Evolutionary conservation across 1,284 basidiomycete species (phyloP).

Genomic region (Ceratobasidium sp.): DNA sequence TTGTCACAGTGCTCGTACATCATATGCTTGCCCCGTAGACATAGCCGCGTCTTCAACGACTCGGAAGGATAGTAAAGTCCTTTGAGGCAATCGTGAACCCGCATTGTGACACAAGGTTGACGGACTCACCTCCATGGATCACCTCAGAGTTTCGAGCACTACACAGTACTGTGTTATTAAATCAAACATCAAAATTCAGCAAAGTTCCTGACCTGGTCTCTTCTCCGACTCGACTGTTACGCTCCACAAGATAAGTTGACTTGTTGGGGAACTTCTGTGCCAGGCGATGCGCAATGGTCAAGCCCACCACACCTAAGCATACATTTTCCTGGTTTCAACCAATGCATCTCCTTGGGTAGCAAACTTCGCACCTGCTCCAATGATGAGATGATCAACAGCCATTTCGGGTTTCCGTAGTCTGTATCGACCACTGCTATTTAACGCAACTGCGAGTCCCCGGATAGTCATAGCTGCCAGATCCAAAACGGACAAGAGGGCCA

Average conservation of each 20-base stretch:
- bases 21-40: slow-evolving; percentile 86
- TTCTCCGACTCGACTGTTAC: slow-evolving; percentile 77
- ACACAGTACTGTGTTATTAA: slow-evolving; percentile 17
- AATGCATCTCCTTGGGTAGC: background rate
- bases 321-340: background rate
- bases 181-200: slow-evolving; percentile 11
- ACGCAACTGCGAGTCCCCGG: slow-evolving; percentile 52
- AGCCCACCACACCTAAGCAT: slow-evolving; percentile 79
- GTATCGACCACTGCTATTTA: slow-evolving; percentile 71
- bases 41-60: slow-evolving; percentile 89
- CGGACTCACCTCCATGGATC: slow-evolving; percentile 80
- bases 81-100: slow-evolving; percentile 53
- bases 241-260: slow-evolving; percentile 87
- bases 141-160: slow-evolving; percentile 97
- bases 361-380: slow-evolving; percentile 80
- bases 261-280: slow-evolving; percentile 73
- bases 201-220: slow-evolving; percentile 75
- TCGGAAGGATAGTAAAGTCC: slow-evolving; percentile 84
- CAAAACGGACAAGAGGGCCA: background rate
- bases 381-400: slow-evolving; percentile 86
- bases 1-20: slow-evolving; percentile 81
- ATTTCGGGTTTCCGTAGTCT: slow-evolving; percentile 79
- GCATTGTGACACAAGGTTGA: background rate
- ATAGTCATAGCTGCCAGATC: background rate
- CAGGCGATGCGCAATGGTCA: slow-evolving; percentile 85